Base-by-base conservation (phyloP, 345 rosid species). In the Corchorus capsularis region DNA sequence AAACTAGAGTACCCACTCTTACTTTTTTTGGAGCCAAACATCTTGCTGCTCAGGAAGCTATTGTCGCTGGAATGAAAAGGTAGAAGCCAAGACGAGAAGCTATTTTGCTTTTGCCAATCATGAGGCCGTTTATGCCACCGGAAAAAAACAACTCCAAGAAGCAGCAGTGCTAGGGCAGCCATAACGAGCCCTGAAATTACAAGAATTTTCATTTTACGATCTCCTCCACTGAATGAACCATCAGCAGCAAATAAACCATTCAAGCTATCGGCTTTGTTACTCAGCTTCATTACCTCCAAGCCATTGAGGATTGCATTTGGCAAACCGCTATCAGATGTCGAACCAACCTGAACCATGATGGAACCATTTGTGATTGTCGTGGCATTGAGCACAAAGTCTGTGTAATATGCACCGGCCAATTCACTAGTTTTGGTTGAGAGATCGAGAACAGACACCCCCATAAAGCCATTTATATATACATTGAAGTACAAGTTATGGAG, bases 21-120 rank as follows among this genome's bases (percentile, higher is more conserved):
- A 70, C 83, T 86, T 66, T 89, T 92, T 66, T 85, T 86, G 57
- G 96, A 89, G 53, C 87, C 87, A 7, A 66, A 83, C 37, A 81
- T 83, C 78, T 90, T 92, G 86, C 94, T 86, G 86, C 94, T 86
- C 89, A 90, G 75, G 86, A 89, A 92, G 65, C 89, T 92, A 55
- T 77, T 62, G 55, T 92, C 94, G 66, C 92, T 87, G 0, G 94
- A 88, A 69, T 92, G 93, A 54, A 92, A 76, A 0, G 97, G 97
- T 49, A 92, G 90, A 81, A 92, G 82, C 94, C 97, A 92, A 45
- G 97, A 92, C 56, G 97, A 92, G 78, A 90, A 89, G 80, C 94
- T 90, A 55, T 89, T 90, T 82, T 91, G 83, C 86, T 78, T 89
- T 59, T 90, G 91, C 97, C 97, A 92, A 81, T 92, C 97, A 77